A percentile compares a stretch with the other conserved stretches of the same genome.
Evolutionary conservation across 371 early-diverging fungal genomes (phyloP).

Genomic region (Batkoa obscura): DNA sequence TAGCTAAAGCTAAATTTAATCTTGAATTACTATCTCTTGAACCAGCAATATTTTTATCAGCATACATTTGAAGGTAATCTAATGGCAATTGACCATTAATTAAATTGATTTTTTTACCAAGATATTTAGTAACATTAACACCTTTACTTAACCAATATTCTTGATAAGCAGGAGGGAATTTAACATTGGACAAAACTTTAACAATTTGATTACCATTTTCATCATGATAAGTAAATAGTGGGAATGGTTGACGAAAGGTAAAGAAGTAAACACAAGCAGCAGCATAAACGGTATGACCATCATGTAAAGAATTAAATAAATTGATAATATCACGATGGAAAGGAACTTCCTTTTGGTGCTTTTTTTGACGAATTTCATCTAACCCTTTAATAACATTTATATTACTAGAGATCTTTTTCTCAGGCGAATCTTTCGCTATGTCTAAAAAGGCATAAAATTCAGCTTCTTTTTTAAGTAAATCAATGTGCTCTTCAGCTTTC

Average conservation of each 20-base stretch:
- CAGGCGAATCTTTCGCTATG: not conserved
- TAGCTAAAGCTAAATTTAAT: not conserved
- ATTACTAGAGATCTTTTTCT: not conserved
- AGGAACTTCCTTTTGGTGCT: not conserved
- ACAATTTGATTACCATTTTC: not conserved
- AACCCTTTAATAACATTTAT: not conserved
- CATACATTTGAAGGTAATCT: not conserved
- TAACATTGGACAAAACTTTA: not conserved
- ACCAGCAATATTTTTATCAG: not conserved
- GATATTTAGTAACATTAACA: not conserved
- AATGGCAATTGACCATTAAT: not conserved
- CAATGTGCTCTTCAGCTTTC: not conserved
- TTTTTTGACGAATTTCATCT: not conserved
- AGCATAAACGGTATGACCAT: not conserved
- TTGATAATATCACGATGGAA: not conserved
- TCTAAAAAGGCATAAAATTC: not conserved
- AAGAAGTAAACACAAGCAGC: not conserved
- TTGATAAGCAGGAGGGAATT: not conserved
- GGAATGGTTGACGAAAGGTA: not conserved
- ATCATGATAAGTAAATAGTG: not conserved
- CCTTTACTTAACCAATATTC: not conserved
- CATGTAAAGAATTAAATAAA: not conserved
- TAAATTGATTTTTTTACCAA: not conserved
- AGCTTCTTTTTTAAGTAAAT: not conserved
- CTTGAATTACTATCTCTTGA: not conserved